phyloP scores from a whole-genome alignment of 2,329 filamentous ascomycete genomes.

The Colletotrichum neosansevieriae region DNA sequence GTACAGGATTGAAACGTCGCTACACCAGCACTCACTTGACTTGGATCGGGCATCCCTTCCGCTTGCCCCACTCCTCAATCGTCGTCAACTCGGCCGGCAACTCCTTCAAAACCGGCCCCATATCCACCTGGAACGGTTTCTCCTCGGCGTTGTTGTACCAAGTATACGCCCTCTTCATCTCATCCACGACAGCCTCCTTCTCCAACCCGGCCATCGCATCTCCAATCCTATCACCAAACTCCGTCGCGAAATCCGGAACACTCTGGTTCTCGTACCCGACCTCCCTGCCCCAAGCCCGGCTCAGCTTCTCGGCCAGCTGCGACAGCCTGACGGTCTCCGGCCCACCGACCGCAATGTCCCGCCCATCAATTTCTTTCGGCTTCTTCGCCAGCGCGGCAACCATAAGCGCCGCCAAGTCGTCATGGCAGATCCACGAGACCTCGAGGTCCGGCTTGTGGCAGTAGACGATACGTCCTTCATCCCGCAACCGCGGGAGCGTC shows the following conservation, averaged over 20 bases:
- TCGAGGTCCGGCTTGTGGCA: conserved; percentile 53
- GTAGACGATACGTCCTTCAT: conserved; percentile 51
- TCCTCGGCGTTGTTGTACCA: conserved; percentile 54
- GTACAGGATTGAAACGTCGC: too few relatives aligned
- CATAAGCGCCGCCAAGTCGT: conserved; percentile 55
- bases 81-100: conserved; percentile 35
- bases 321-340: conserved; percentile 50
- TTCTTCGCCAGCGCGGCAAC: conserved; percentile 47
- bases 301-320: conserved; percentile 50
- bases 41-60: not conserved
- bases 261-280: conserved; percentile 50
- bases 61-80: conserved; percentile 16
- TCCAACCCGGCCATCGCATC: conserved; percentile 52
- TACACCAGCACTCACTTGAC: not conserved
- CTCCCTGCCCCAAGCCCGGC: conserved; percentile 48
- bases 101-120: conserved; percentile 49
- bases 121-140: conserved; percentile 53
- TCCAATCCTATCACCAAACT: conserved; percentile 47
- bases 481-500: conserved; percentile 51
- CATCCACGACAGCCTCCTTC: conserved; percentile 48
- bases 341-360: conserved; percentile 51
- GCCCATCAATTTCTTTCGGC: conserved; percentile 49
- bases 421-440: conserved; percentile 55
- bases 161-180: conserved; percentile 56
- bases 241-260: conserved; percentile 41